Evolutionary conservation across 371 early-diverging fungal species (phyloP).

Genomic region (Funneliformis caledonium): DNA sequence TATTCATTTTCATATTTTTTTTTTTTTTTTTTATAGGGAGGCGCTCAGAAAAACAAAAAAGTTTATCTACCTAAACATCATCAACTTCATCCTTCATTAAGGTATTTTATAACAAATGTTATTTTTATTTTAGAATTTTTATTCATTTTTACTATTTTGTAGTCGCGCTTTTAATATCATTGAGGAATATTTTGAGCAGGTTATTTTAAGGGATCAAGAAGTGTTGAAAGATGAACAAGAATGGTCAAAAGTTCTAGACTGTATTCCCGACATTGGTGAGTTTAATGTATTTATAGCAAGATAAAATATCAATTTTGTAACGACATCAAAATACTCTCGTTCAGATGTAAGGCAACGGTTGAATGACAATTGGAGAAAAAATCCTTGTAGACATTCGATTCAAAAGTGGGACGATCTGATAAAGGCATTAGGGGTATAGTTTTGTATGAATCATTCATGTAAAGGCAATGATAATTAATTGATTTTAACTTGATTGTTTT

Average conservation of each 20-base stretch:
- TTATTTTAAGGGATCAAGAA: constrained; percentile 73
- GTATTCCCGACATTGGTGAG: constrained; percentile 75
- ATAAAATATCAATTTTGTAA: neutral
- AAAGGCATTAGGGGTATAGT: constrained; percentile 40
- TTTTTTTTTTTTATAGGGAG: constrained; percentile 57
- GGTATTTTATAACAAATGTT: constrained; percentile 47
- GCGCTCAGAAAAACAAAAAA: constrained; percentile 71
- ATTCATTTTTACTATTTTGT: constrained; percentile 40
- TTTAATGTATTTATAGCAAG: neutral
- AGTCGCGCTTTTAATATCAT: constrained; percentile 68
- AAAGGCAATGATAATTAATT: neutral
- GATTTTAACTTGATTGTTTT: neutral
- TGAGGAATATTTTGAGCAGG: constrained; percentile 65
- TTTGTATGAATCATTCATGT: neutral
- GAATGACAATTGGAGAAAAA: constrained; percentile 56
- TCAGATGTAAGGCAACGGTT: constrained; percentile 54
- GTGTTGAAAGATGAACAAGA: constrained; percentile 63
- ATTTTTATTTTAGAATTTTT: neutral
- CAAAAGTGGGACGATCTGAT: constrained; percentile 67
- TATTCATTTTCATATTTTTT: neutral
- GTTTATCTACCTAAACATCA: constrained; percentile 59
- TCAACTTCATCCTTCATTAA: constrained; percentile 66
- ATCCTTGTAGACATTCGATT: constrained; percentile 50
- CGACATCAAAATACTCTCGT: neutral
- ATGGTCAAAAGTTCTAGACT: constrained; percentile 74